Conservation (phyloP, 192 early-diverging fungal species). For the Coemansia sp. region DNA sequence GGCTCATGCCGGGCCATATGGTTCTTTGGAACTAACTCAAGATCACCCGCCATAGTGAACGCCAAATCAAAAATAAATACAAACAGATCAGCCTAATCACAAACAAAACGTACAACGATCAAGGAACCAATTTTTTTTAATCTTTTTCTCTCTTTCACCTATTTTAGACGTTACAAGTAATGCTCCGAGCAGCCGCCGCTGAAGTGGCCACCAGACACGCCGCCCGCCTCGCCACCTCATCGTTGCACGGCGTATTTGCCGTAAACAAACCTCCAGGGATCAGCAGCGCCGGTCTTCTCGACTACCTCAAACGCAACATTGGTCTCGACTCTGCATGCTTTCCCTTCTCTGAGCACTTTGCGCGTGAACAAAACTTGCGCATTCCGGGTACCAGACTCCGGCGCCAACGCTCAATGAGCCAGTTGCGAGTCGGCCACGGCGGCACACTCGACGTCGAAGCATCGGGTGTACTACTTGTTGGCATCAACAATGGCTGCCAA, state of each 20-base stretch:
- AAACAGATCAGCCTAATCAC: no score
- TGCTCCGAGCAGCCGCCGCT: constrained; percentile 16
- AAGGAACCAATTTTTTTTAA: no score
- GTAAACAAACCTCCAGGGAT: constrained; percentile 54
- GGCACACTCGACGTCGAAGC: constrained; percentile 52
- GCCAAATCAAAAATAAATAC: no score
- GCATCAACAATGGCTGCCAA: constrained; percentile 60
- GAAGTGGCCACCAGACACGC: constrained; percentile 13
- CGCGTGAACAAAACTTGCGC: constrained; percentile 24
- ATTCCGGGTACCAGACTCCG: constrained; percentile 19
- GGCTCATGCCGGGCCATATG: no score
- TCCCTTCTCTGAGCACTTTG: constrained; percentile 44
- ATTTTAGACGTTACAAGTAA: not conserved
- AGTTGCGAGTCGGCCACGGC: constrained; percentile 40
- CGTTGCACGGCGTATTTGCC: constrained; percentile 36
- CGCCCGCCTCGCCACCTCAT: constrained; percentile 1
- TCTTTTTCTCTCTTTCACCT: no score
- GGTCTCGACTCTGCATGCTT: constrained; percentile 7
- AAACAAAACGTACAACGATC: no score
- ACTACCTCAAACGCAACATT: constrained; percentile 48
- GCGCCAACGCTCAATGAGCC: not conserved
- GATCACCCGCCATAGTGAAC: no score
- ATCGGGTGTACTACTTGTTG: constrained; percentile 52
- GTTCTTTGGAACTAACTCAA: no score
- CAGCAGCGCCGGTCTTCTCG: constrained; percentile 43